Conservation (phyloP, 495 filamentous ascomycete genomes). For the Lophium mytilinum region DNA sequence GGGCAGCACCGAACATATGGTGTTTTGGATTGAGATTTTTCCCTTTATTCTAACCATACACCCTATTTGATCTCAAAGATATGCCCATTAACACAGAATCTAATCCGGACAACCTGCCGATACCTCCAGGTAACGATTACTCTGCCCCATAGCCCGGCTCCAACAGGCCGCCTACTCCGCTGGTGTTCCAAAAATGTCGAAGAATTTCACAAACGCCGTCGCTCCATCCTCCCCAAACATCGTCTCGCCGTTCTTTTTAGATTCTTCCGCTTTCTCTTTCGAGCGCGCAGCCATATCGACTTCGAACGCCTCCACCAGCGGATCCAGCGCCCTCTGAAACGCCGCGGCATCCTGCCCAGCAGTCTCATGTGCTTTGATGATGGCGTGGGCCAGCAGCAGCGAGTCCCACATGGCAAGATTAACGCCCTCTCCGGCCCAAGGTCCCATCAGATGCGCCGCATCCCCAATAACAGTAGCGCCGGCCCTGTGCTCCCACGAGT, state of each 20-base stretch:
- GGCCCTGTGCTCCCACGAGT: constrained; percentile 5
- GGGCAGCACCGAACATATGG: no score
- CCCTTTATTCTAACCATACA: no score
- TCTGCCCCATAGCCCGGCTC: no score
- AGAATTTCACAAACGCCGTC: constrained; percentile 10
- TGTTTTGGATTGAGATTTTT: no score
- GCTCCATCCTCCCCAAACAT: constrained; percentile 14
- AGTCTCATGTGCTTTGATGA: constrained; percentile 1
- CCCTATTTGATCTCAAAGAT: no score
- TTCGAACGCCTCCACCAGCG: constrained; percentile 16
- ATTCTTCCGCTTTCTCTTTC: constrained; percentile 8
- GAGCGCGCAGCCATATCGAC: constrained; percentile 14
- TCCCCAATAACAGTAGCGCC: constrained; percentile 26
- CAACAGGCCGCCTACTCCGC: not conserved
- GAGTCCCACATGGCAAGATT: constrained; percentile 24
- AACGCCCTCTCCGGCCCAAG: constrained; percentile 23
- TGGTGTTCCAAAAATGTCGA: not conserved
- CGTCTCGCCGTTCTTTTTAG: constrained; percentile 4
- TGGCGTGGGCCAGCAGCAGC: constrained; percentile 10
- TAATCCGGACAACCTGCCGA: no score
- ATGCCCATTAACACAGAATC: no score
- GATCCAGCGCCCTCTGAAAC: constrained; percentile 3
- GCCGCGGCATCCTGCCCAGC: not conserved
- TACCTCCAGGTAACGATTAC: no score
- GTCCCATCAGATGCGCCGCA: constrained; percentile 24